phyloP scores from a whole-genome alignment of 441 rosid genomes.

The Pelargonium myrrhifolium region DNA sequence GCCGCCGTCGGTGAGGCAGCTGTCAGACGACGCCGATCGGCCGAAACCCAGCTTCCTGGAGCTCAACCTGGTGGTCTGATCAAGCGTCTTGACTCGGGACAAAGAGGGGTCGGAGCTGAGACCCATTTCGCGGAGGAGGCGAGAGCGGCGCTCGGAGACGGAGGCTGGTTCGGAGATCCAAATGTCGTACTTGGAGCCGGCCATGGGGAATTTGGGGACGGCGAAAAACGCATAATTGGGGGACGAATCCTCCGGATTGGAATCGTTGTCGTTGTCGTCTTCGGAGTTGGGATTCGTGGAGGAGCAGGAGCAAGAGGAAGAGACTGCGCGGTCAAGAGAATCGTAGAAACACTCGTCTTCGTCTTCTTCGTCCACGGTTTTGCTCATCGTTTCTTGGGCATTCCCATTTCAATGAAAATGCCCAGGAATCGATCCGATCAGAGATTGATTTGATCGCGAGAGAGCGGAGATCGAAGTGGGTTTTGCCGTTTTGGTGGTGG shows the following conservation, averaged over 20 bases:
- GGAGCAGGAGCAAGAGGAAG: conserved; percentile 64
- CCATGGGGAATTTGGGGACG: conserved; percentile 43
- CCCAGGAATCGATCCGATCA: conserved; percentile 11
- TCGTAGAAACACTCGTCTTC: conserved; percentile 79
- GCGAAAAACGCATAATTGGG: conserved; percentile 30
- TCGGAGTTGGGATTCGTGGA: conserved; percentile 50
- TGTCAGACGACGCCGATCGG: conserved; percentile 46
- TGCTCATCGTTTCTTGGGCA: conserved; percentile 37
- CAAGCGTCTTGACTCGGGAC: conserved; percentile 28
- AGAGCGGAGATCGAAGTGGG: too few species aligned
- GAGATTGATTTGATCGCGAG: background rate
- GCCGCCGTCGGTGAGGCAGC: conserved; percentile 25
- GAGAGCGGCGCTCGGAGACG: conserved; percentile 73
- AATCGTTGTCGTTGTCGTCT: conserved; percentile 21
- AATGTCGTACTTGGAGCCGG: conserved; percentile 51
- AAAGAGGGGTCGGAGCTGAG: conserved; percentile 45
- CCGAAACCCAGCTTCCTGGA: conserved; percentile 3
- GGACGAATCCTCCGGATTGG: conserved; percentile 19
- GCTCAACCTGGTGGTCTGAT: background rate
- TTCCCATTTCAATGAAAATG: conserved; percentile 33
- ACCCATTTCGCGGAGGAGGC: conserved; percentile 65
- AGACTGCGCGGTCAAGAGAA: conserved; percentile 78
- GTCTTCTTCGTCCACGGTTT: conserved; percentile 28
- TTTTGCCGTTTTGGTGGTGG: background rate
- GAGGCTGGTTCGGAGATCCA: conserved; percentile 89